Evolutionary conservation across 2,329 filamentous ascomycete species (phyloP), one percentile per base, ranked within the genome.

Genomic region (Colletotrichum orchidophilum): DNA sequence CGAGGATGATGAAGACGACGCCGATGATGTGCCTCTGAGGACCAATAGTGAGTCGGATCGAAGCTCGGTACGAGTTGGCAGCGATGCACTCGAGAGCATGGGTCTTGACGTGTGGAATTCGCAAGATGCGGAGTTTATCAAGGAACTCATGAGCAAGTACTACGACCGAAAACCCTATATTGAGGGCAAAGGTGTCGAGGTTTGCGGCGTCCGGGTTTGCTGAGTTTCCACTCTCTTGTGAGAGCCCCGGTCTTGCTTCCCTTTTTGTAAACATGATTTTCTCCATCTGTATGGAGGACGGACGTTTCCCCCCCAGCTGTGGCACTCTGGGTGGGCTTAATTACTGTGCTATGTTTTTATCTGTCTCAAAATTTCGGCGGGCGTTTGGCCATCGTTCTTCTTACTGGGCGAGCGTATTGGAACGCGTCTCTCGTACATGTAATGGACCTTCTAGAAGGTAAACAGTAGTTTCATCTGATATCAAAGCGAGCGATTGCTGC

Each of bases 21-120:
- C 80, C 26, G 79, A 79, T 18, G 76, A 76, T 61, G 69, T 71
- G n/a, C 75, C 78, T 6, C 75, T 82, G 8, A 74, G 66, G 24
- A 49, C 71, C 69, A 58, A 66, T 50, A 39, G 65, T 5, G 77
- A 75, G 4, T 75, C 78, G 8, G 75, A 75, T 11, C n/a, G 82
- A 11, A 55, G 75, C 82, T 46, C 79, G 58, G 81, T 93, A 59
- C 84, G 86, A 13, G 83, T 96, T 26, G 87, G 87, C 73, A 89
- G 88, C 74, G 90, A 91, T 29, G 90, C 93, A 65, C 79, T 96
- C 60, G 87, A 89, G 70, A 84, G 86, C 55, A 92, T 96, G 90
- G 94, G 94, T 0, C 85, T 96, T 24, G 94, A 96, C 75, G 86
- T 91, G 1, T 96, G 93, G 93, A 95, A 92, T 77, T 84, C 87